Conservation (phyloP, 805 yeast genomes). For the Sungouiella blattae region DNA sequence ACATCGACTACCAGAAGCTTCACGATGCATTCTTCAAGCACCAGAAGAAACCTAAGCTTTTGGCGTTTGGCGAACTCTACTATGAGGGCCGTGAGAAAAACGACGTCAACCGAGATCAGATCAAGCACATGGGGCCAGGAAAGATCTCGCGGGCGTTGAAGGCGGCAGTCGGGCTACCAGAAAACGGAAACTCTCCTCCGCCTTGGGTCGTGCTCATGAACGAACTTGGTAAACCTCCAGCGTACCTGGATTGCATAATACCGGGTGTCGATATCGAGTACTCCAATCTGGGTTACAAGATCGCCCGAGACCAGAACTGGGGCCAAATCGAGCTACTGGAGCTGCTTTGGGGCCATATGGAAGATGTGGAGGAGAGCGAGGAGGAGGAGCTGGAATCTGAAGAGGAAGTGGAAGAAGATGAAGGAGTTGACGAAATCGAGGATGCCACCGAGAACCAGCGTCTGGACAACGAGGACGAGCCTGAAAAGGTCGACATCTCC, state of each 20-base stretch:
- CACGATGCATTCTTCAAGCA: conserved; percentile 83
- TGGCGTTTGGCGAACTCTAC: conserved; percentile 71
- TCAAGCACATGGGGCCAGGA: conserved; percentile 60
- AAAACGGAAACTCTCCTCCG: conserved; percentile 37
- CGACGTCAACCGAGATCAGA: conserved; percentile 35
- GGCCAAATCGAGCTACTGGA: conserved; percentile 8
- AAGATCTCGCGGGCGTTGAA: conserved; percentile 56
- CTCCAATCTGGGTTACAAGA: conserved; percentile 31
- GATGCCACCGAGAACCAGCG: conserved; percentile 57
- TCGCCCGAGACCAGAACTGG: conserved; percentile 9
- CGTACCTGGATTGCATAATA: conserved; percentile 62
- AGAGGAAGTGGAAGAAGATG: conserved; percentile 35
- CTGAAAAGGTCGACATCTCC: conserved; percentile 12
- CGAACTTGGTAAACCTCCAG: conserved; percentile 76
- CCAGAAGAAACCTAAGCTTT: conserved; percentile 70
- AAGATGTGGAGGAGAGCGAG: conserved; percentile 26
- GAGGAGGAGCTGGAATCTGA: conserved; percentile 50
- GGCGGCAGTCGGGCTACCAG: conserved; percentile 65
- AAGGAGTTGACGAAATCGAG: conserved; percentile 23
- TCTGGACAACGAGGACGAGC: conserved; percentile 8
- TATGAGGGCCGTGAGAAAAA: conserved; percentile 67
- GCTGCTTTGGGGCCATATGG: conserved; percentile 33
- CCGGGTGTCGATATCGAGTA: conserved; percentile 44
- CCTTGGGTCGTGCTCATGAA: conserved; percentile 81
- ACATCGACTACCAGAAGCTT: conserved; percentile 77